Evolutionary conservation across 176 grass and related monocot species (phyloP).

Genomic region (sorghum (Sorghum bicolor)): Sorghum_bicolor_NCBIv3 NC_012871.2:60956501-60957000

Average conservation of each 20-base stretch:
- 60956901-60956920: constrained; percentile 75
- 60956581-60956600: too few relatives aligned
- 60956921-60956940: constrained; percentile 59
- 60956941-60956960: constrained; percentile 68
- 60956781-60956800: not conserved
- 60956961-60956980: constrained; percentile 66
- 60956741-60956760: not conserved
- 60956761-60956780: not conserved
- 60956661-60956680: not conserved
- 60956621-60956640: too few relatives aligned
- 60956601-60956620: too few relatives aligned
- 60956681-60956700: not conserved
- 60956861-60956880: constrained; percentile 10
- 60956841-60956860: not conserved
- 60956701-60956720: not conserved
- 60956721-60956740: constrained; percentile 4
- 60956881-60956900: constrained; percentile 36
- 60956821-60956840: constrained; percentile 42
- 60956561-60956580: too few relatives aligned
- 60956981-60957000: constrained; percentile 66
- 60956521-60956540: too few relatives aligned
- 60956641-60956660: too few relatives aligned
- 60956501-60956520: too few relatives aligned
- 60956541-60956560: too few relatives aligned
- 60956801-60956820: constrained; percentile 51